These are phyloP conservation scores for Plasmodium inui DNA, from an alignment of 169 alveolate genomes.

Conservation along the genomic window DNA sequence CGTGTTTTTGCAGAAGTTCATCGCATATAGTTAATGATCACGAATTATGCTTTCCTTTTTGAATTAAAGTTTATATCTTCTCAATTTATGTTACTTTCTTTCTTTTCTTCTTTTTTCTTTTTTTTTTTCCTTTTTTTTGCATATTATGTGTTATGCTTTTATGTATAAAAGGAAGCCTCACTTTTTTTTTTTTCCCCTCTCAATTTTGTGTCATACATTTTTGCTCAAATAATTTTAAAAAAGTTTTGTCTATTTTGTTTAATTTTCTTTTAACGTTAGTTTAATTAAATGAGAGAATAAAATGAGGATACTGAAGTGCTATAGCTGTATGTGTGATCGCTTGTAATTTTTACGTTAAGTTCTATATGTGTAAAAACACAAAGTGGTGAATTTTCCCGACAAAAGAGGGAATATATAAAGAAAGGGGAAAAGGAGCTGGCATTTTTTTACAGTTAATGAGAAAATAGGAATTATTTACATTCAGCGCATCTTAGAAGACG, in stretches of 20 bases:
- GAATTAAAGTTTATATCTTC: not conserved
- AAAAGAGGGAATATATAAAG: not conserved
- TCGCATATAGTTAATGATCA: not conserved
- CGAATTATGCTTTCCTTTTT: not conserved
- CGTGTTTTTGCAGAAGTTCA: not conserved
- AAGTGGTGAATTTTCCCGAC: not conserved
- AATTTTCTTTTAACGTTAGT: not conserved
- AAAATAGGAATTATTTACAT: not conserved
- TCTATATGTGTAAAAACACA: not conserved
- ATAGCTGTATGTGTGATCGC: not conserved
- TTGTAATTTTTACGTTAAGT: not conserved
- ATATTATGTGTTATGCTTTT: not conserved
- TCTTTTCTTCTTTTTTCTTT: not conserved
- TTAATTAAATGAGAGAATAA: not conserved
- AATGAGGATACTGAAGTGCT: not conserved
- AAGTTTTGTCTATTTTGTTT: conserved; percentile 28
- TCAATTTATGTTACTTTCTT: not conserved
- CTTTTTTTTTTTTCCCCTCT: conserved; percentile 1
- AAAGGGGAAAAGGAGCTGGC: not conserved
- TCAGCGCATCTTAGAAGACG: not conserved
- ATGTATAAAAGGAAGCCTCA: not conserved
- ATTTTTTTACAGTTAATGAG: not conserved
- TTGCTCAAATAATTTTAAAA: conserved; percentile 20
- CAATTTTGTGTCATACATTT: conserved; percentile 7
- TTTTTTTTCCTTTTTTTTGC: not conserved